These are phyloP conservation scores for Scedosporium apiospermum DNA, from an alignment of 2,329 filamentous ascomycete genomes.

Conservation along the genomic window DNA sequence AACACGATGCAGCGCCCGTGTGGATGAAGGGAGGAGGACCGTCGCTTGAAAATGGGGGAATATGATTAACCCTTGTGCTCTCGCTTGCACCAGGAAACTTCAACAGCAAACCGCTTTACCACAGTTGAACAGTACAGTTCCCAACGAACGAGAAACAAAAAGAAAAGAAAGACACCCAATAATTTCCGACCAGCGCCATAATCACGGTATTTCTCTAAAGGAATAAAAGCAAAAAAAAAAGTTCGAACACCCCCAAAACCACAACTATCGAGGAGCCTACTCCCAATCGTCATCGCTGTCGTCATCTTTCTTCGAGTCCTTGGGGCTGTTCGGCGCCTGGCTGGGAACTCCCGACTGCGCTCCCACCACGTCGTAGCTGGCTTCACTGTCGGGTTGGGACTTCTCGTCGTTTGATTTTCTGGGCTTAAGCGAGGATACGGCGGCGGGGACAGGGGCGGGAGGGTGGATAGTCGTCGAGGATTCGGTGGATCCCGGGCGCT, in stretches of 20 bases:
- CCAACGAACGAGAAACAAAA: background rate
- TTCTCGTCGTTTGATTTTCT: conserved; percentile 77
- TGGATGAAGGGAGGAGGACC: background rate
- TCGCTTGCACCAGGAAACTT: background rate
- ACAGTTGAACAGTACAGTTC: conserved; percentile 5
- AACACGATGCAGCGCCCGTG: background rate
- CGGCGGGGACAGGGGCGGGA: conserved; percentile 14
- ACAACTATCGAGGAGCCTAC: conserved; percentile 26
- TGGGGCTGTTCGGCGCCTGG: conserved; percentile 61
- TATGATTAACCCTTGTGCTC: background rate
- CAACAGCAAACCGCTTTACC: background rate
- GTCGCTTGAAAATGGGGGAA: background rate
- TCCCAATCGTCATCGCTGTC: conserved; percentile 74
- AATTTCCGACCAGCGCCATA: conserved; percentile 4
- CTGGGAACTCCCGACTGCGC: conserved; percentile 67
- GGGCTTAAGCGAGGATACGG: conserved; percentile 42
- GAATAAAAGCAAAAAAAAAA: conserved; percentile 8
- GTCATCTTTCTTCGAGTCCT: conserved; percentile 42
- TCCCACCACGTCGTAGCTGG: conserved; percentile 89
- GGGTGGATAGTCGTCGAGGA: conserved; percentile 55
- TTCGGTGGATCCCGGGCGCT: conserved; percentile 38
- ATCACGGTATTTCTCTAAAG: conserved; percentile 2
- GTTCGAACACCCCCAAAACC: conserved; percentile 6
- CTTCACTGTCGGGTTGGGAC: conserved; percentile 85
- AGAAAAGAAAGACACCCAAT: background rate